Percentiles rank a stretch among this genome's conserved stretches.
phyloP scores from a whole-genome alignment of 768 basidiomycete species.

The Lentinula sp. region DNA sequence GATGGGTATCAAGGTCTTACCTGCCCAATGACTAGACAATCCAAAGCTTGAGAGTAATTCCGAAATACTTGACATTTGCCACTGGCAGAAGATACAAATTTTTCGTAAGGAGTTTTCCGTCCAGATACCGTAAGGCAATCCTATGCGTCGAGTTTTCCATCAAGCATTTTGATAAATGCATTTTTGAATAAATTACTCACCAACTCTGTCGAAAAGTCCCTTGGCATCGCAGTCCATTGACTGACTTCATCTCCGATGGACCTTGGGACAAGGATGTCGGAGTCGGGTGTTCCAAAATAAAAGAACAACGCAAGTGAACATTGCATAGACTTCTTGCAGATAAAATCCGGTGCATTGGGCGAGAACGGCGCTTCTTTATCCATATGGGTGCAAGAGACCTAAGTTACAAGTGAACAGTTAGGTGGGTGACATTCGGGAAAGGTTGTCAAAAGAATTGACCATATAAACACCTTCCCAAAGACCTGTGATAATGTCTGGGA shows the following conservation, averaged over 20 bases:
- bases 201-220: constrained; percentile 11
- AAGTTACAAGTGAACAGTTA: not conserved
- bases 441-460: constrained; percentile 24
- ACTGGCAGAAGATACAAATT: not conserved
- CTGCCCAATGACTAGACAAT: constrained; percentile 5
- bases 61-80: not conserved
- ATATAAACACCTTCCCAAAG: constrained; percentile 58
- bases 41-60: constrained; percentile 1
- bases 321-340: constrained; percentile 44
- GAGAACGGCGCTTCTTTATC: not conserved
- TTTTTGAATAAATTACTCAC: constrained; percentile 7
- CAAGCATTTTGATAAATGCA: not conserved
- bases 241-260: constrained; percentile 10
- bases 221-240: constrained; percentile 12
- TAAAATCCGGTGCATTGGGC: constrained; percentile 24
- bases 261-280: constrained; percentile 25
- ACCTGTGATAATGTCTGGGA: constrained; percentile 44
- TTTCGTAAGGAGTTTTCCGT: constrained; percentile 1
- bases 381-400: not conserved
- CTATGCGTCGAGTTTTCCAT: not conserved
- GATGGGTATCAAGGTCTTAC: not conserved
- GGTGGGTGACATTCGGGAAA: not conserved
- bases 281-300: constrained; percentile 25
- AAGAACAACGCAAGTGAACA: constrained; percentile 40
- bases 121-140: constrained; percentile 1